Conservation (phyloP, 352 stramenopile species). For the Globisporangium rhizosaccharum region DNA sequence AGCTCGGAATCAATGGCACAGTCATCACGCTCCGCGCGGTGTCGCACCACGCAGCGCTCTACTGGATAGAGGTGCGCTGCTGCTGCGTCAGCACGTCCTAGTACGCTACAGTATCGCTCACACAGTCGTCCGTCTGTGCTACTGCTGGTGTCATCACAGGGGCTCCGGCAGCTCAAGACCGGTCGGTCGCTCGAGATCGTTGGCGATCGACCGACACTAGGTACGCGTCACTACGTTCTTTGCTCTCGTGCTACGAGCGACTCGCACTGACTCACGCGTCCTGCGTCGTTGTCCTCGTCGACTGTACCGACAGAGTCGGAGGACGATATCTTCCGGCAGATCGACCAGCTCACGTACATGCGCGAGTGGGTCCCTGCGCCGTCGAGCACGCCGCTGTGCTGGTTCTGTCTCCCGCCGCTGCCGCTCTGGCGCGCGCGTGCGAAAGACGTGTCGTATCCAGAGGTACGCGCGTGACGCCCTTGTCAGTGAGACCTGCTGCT, state of each 20-base stretch:
- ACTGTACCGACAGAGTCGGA: conserved; percentile 40
- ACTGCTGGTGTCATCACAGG: conserved; percentile 16
- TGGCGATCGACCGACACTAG: conserved; percentile 38
- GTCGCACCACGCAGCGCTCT: conserved; percentile 52
- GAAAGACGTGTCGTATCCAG: background rate
- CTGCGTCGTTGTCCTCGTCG: background rate
- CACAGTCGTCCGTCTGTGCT: background rate
- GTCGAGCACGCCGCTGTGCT: conserved; percentile 27
- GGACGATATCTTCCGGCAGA: conserved; percentile 70
- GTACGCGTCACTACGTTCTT: conserved; percentile 14
- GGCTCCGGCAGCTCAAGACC: conserved; percentile 42
- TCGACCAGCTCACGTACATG: conserved; percentile 49
- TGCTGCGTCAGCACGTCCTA: background rate
- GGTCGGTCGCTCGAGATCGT: conserved; percentile 37
- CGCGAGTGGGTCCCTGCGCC: conserved; percentile 47
- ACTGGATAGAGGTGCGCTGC: conserved; percentile 57
- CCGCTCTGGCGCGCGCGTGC: background rate
- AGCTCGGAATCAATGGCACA: conserved; percentile 59
- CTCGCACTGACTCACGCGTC: background rate
- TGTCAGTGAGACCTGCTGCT: background rate
- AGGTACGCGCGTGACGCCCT: background rate
- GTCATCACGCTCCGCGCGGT: conserved; percentile 64
- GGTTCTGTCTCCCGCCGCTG: conserved; percentile 16
- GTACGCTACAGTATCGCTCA: background rate
- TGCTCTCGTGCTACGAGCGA: background rate